Base-by-base conservation (phyloP, 371 early-diverging fungal species). In the Nematocida sp. region DNA sequence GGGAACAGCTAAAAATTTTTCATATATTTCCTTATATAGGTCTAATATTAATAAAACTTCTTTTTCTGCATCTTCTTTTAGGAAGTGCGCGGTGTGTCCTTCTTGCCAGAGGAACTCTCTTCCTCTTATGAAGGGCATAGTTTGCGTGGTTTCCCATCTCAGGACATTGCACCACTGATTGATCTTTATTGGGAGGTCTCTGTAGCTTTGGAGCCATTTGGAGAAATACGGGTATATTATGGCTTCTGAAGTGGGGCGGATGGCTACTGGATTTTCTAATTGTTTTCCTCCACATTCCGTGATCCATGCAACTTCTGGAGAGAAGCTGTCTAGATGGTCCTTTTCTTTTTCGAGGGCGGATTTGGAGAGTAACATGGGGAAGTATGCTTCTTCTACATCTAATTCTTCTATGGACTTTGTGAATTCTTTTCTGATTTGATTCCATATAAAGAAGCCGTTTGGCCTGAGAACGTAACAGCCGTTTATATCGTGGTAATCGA, bases 131-230 rank as follows among this genome's bases (percentile, higher is more conserved):
- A 99, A 97, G 56, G 97, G 97, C 84, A 94, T 79, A 92, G 97
- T 95, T 82, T 95, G 90, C 87, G 96, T 97, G 85, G 97, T 94
- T 86, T 99, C 99, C 99, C 99, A 99, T 78, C 99, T 89, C 47
- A 99, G 93, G 65, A 97, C 96, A 81, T 92, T 94, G 87, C 95
- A 95, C 99, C 98, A 99, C 86, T 99, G 99, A 87, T 99, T 99
- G 65, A 97, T 82, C 79, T 93, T 89, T 61, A 97, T 85, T 42
- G 99, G 99, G 55, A 99, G 87, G 85, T 99, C 98, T 81, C 97
- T 91, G 85, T 97, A 92, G 79, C 91, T 92, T 59, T 90, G 90
- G 68, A 99, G 89, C 99, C 98, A 99, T 81, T 94, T 93, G 67
- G 95, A 88, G 82, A 92, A 97, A 83, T 91, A 91, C 57, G 99